phyloP scores from a whole-genome alignment of 306 rosid genomes.

The Psophocarpus tetragonolobus region DNA sequence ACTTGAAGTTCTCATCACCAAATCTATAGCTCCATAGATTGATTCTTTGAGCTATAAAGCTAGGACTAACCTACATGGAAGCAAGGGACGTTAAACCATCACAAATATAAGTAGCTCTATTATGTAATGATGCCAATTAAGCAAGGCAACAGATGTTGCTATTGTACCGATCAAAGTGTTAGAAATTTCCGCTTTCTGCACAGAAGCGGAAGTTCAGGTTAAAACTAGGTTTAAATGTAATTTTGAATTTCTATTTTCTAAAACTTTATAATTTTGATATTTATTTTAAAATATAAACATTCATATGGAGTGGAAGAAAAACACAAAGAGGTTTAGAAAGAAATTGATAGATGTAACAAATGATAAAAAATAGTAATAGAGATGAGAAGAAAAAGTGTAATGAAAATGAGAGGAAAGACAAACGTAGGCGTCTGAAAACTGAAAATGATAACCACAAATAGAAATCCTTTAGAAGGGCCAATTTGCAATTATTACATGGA shows the following conservation, averaged over 20 bases:
- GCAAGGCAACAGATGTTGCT: neutral
- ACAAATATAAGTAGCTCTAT: neutral
- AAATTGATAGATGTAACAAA: too few relatives aligned
- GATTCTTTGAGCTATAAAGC: conserved; percentile 82
- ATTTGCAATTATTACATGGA: conserved; percentile 11
- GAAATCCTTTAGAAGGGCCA: conserved; percentile 28
- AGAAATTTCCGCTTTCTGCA: conserved; percentile 80
- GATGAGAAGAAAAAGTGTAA: neutral
- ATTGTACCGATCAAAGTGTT: conserved; percentile 65
- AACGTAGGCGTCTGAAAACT: too few relatives aligned
- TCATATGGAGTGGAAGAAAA: too few relatives aligned
- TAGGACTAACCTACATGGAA: conserved; percentile 63
- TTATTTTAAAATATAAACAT: too few relatives aligned
- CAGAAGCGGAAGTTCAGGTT: conserved; percentile 17
- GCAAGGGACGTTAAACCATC: neutral
- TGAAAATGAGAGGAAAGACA: neutral
- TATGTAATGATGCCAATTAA: neutral
- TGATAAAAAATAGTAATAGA: neutral
- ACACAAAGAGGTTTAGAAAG: too few relatives aligned
- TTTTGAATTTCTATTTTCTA: too few relatives aligned
- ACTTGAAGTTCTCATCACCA: conserved; percentile 71
- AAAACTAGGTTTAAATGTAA: too few relatives aligned
- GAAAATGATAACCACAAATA: neutral
- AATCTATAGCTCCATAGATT: conserved; percentile 62
- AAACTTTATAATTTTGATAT: too few relatives aligned